These are phyloP conservation scores for Clarireedia hainanense DNA, from an alignment of 2,329 filamentous ascomycete species.

Conservation along the genomic window DNA sequence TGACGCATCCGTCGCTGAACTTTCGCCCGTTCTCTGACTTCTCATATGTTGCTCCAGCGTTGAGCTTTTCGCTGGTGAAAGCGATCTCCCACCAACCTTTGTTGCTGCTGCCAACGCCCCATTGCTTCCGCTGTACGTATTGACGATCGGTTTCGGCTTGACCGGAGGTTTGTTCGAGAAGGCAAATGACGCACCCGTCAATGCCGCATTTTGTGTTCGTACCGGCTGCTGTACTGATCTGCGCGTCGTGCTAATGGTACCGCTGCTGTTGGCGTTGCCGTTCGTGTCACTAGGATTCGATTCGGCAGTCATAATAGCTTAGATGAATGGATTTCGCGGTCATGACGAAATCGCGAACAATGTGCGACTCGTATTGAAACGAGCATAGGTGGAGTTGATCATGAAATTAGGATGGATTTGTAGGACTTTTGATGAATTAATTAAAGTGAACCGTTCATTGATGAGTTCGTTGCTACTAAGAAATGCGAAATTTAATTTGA, in stretches of 20 bases:
- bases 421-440: neutral
- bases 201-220: constrained; percentile 7
- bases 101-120: constrained; percentile 38
- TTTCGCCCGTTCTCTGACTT: constrained; percentile 6
- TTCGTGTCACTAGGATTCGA: neutral
- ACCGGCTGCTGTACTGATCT: neutral
- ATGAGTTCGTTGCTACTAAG: too few species aligned
- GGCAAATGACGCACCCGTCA: neutral
- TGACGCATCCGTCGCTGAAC: neutral
- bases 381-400: neutral
- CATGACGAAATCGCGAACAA: neutral
- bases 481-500: too few species aligned
- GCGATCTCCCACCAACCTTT: constrained; percentile 24
- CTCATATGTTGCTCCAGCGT: constrained; percentile 4
- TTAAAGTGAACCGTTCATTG: neutral
- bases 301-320: neutral
- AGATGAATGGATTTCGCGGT: neutral
- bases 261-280: neutral
- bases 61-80: constrained; percentile 7
- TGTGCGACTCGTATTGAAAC: neutral
- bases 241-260: neutral
- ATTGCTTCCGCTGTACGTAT: constrained; percentile 34
- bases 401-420: neutral
- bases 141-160: constrained; percentile 32
- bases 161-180: constrained; percentile 30